Conservation (phyloP, 495 filamentous ascomycete genomes). For the Aspergillus baeticus region DNA sequence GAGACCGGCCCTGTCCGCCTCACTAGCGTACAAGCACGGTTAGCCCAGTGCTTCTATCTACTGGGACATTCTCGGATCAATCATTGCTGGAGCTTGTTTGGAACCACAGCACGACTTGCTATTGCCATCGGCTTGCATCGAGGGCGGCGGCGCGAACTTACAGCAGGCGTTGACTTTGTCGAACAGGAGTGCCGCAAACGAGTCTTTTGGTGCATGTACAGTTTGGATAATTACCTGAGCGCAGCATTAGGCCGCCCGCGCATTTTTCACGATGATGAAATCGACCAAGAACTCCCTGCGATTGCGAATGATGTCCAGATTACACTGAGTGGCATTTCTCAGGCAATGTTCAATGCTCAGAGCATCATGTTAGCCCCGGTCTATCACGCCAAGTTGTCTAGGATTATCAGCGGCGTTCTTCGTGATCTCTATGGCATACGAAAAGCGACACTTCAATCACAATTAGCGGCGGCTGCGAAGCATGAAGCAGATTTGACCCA, state of each 20-base stretch:
- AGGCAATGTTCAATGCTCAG: constrained; percentile 23
- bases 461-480: constrained; percentile 12
- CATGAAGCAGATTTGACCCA: constrained; percentile 14
- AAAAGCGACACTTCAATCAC: constrained; percentile 5
- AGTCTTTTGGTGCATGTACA: constrained; percentile 49
- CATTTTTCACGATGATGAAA: constrained; percentile 42
- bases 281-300: constrained; percentile 46
- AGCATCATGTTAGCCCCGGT: constrained; percentile 43
- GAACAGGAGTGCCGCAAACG: constrained; percentile 36
- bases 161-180: constrained; percentile 12
- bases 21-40: constrained; percentile 32
- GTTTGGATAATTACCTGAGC: constrained; percentile 49
- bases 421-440: constrained; percentile 24
- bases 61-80: constrained; percentile 35
- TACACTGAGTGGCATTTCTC: constrained; percentile 16
- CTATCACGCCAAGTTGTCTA: constrained; percentile 34
- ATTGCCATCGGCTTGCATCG: constrained; percentile 34
- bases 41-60: constrained; percentile 36
- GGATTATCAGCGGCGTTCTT: constrained; percentile 25
- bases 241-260: constrained; percentile 42
- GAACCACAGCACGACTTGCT: constrained; percentile 37
- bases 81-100: constrained; percentile 39
- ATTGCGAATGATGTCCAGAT: constrained; percentile 42
- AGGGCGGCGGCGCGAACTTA: constrained; percentile 17
- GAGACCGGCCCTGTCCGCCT: constrained; percentile 33